Conservation (phyloP, 176 grass and related monocot genomes). For the Zoysia pacifica region DNA sequence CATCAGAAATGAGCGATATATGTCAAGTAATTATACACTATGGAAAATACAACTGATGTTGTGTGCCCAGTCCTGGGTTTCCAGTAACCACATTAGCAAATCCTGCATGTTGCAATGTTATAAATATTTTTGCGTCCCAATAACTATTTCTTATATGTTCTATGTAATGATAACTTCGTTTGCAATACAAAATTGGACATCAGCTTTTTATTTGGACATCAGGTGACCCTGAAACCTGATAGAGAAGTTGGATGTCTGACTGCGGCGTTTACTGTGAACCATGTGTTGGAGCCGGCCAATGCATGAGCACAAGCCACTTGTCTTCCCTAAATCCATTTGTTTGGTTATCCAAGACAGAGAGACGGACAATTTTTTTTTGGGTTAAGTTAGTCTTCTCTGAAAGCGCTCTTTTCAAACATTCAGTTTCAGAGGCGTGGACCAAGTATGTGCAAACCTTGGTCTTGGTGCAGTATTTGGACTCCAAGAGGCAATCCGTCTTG, state of each 20-base stretch:
- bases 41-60: background rate
- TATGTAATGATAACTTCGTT: background rate
- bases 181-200: background rate
- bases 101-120: background rate
- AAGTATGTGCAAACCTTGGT: background rate
- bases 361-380: background rate
- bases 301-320: no score
- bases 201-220: background rate
- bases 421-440: background rate
- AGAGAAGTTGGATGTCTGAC: background rate
- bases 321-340: background rate
- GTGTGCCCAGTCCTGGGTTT: background rate
- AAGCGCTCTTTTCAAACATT: background rate
- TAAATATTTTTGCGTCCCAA: no score
- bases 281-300: no score
- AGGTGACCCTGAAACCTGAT: no score
- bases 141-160: background rate
- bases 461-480: background rate
- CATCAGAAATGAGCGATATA: background rate
- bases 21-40: background rate
- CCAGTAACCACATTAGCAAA: background rate
- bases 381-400: background rate
- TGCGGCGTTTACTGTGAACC: background rate
- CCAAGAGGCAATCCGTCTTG: background rate
- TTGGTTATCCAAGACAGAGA: background rate